phyloP scores from a whole-genome alignment of 805 yeast genomes.

The Schwanniomyces vanrijiae region DNA sequence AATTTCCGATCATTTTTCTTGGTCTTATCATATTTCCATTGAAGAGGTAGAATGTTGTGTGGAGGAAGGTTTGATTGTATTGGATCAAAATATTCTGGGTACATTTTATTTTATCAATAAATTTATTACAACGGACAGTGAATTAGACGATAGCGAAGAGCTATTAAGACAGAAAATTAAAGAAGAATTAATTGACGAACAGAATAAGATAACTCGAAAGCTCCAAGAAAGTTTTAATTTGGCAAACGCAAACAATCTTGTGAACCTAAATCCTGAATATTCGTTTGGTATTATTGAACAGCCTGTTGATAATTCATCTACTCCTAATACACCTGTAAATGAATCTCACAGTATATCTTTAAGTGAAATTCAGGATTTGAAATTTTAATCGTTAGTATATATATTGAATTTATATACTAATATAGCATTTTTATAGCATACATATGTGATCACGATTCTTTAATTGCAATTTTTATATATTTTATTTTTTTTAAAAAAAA shows the following conservation, averaged over 20 bases:
- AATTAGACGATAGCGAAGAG: conserved; percentile 8
- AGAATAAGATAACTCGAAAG: conserved; percentile 13
- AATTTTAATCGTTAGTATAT: conserved; percentile 1
- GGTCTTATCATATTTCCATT: conserved; percentile 65
- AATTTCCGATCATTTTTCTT: conserved; percentile 50
- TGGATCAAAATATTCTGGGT: conserved; percentile 71
- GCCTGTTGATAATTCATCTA: conserved; percentile 3
- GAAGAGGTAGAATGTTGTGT: conserved; percentile 66
- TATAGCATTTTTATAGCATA: not conserved
- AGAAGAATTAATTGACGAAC: conserved; percentile 16
- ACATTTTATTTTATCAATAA: conserved; percentile 59
- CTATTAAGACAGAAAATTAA: conserved; percentile 8
- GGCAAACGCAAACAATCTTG: conserved; percentile 10
- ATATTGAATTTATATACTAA: not conserved
- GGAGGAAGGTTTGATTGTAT: conserved; percentile 53
- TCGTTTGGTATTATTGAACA: conserved; percentile 7
- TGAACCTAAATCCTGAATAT: conserved; percentile 13
- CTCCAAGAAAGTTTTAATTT: conserved; percentile 10
- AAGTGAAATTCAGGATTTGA: conserved; percentile 11
- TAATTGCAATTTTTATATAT: too few relatives aligned
- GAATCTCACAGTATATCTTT: conserved; percentile 10
- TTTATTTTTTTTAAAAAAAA: too few relatives aligned
- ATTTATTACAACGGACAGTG: conserved; percentile 7
- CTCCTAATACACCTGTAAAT: conserved; percentile 1
- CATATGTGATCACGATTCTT: too few relatives aligned